phyloP scores from a whole-genome alignment of 257 asterid species.

The Solanum piurae region DNA sequence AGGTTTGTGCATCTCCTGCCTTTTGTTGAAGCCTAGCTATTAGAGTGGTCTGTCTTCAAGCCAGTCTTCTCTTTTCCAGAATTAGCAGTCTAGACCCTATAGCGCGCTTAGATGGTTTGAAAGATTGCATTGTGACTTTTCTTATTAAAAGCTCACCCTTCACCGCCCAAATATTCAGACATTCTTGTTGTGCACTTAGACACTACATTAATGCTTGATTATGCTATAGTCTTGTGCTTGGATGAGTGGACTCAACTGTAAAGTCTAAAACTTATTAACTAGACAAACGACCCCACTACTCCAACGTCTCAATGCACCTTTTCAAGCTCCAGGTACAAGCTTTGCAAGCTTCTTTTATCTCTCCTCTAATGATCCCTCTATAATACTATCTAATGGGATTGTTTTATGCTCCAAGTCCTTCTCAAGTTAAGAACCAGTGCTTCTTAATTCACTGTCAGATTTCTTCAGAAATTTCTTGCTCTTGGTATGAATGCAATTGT shows the following conservation, averaged over 20 bases:
- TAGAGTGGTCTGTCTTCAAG: neutral
- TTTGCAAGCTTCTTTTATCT: neutral
- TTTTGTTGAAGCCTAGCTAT: neutral
- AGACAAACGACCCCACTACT: neutral
- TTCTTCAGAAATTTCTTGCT: neutral
- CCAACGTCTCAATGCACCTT: neutral
- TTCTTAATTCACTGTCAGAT: neutral
- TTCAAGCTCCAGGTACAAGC: neutral
- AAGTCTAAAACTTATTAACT: neutral
- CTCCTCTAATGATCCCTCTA: neutral
- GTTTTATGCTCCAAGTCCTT: neutral
- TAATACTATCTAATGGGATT: neutral
- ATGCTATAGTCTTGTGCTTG: neutral
- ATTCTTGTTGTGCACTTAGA: neutral
- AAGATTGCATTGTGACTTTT: neutral
- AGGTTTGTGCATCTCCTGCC: slow-evolving; percentile 24
- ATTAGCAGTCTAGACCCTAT: neutral
- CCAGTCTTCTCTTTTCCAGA: neutral
- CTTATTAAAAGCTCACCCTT: neutral
- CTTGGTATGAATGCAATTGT: neutral
- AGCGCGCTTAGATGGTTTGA: neutral
- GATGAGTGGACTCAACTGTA: neutral
- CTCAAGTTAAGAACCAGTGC: neutral
- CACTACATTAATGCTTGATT: neutral
- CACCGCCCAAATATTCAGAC: neutral